Percentiles rank a stretch among this genome's conserved stretches.
Evolutionary conservation across 2,329 filamentous ascomycete species (phyloP).

Genomic region (Alternaria dauci): DNA sequence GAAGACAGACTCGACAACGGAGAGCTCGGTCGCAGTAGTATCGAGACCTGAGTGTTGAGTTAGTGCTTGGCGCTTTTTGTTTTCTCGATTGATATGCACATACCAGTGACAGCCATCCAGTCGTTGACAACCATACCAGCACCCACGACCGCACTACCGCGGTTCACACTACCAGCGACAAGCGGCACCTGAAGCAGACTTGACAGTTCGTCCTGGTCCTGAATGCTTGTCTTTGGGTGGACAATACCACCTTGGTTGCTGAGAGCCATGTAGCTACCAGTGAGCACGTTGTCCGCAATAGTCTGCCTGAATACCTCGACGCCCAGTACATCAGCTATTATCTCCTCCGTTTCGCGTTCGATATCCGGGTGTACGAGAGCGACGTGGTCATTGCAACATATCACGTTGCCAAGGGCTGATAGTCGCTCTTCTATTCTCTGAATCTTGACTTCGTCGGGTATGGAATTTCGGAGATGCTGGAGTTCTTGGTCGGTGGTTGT

Average conservation of each 20-base stretch:
- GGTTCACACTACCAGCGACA: slow-evolving; percentile 92
- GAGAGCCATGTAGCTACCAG: slow-evolving; percentile 94
- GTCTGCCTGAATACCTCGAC: slow-evolving; percentile 94
- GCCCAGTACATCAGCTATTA: slow-evolving; percentile 91
- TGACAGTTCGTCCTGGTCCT: slow-evolving; percentile 97
- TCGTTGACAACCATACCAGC: slow-evolving; percentile 97
- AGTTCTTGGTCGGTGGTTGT: slow-evolving; percentile 98
- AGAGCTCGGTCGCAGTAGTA: slow-evolving; percentile 96
- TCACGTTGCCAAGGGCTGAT: slow-evolving; percentile 95
- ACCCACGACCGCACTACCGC: slow-evolving; percentile 92
- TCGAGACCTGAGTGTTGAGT: slow-evolving; percentile 69
- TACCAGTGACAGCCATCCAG: slow-evolving; percentile 86
- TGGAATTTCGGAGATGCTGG: slow-evolving; percentile 92
- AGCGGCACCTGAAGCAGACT: slow-evolving; percentile 93
- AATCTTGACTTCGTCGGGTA: slow-evolving; percentile 91
- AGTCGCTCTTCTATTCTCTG: slow-evolving; percentile 97
- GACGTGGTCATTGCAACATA: slow-evolving; percentile 95
- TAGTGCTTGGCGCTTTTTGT: not conserved
- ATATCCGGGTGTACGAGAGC: slow-evolving; percentile 95
- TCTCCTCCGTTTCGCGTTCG: slow-evolving; percentile 97
- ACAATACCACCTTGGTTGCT: slow-evolving; percentile 97
- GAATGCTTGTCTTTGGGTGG: slow-evolving; percentile 94
- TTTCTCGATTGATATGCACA: slow-evolving; percentile 7
- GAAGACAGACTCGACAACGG: slow-evolving; percentile 96
- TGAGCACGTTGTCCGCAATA: slow-evolving; percentile 94